Base-by-base conservation (phyloP, 208 protist genomes). In the Leishmania martiniquensis region DNA sequence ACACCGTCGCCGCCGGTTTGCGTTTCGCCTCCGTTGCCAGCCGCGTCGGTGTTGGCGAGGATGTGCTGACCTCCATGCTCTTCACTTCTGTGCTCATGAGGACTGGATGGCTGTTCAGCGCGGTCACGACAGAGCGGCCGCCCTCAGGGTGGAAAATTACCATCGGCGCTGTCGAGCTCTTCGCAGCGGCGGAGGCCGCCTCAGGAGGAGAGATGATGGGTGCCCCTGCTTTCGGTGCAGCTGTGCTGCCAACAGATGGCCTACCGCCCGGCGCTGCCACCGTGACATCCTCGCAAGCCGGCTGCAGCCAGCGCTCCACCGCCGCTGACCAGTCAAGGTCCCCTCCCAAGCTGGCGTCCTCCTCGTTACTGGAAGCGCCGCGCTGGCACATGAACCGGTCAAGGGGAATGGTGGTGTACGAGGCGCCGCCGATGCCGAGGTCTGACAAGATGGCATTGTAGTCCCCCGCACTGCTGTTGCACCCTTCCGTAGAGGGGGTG, bases 301-400 rank as follows among this genome's bases (percentile, higher is more conserved):
- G 78, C 74, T 75, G 77, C 66, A 84, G 54, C 84, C 84, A 87
- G 25, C 71, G 82, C 84, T 87, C 84, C 73, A 87, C 51, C 44
- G 76, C 75, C 6, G 67, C 74, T 42, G 80, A 81, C 84, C 84
- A 87, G 62, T 87, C 84, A n/a, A 82, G 81, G 67, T 76, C 75
- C 1, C 32, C 39, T 55, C 72, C 54, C 22, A 49, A 37, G 63
- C 37, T 42, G n/a, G 37, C 68, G 72, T 81, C 76, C 5, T 81
- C 81, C 34, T 78, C 76, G 39, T 70, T 68, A 49, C 54, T 44
- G 7, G 60, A 34, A 20, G 72, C n/a, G 45, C 78, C 29, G 22
- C 59, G 78, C 75, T 74, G 71, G 25, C 70, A 57, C 63, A 78
- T 72, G 47, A 76, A 32, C 42, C 65, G 57, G 10, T 77, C 69